These are phyloP conservation scores for Mycena amicta DNA, from an alignment of 768 basidiomycete genomes.

Conservation along the genomic window DNA sequence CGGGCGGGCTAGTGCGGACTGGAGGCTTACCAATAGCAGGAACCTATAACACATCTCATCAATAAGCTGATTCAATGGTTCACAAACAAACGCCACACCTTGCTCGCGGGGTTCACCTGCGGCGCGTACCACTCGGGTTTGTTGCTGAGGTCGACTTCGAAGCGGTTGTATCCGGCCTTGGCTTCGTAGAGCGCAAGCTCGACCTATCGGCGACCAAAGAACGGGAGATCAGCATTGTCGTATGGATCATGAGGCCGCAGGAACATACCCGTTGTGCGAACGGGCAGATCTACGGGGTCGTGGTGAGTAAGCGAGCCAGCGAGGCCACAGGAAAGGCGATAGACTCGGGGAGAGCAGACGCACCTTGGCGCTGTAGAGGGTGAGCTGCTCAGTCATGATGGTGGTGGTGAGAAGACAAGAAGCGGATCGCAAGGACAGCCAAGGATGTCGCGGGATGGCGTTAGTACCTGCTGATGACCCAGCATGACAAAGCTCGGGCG, in stretches of 20 bases:
- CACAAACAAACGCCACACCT: too few species aligned
- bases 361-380: conserved; percentile 53
- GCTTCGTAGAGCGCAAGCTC: conserved; percentile 67
- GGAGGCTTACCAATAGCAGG: conserved; percentile 6
- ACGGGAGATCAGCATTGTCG: too few species aligned
- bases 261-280: conserved; percentile 60
- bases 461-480: too few species aligned
- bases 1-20: too few species aligned
- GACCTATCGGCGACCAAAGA: too few species aligned
- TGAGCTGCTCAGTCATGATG: conserved; percentile 34
- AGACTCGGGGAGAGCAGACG: background rate
- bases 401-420: conserved; percentile 1
- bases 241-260: too few species aligned
- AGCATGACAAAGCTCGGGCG: too few species aligned
- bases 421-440: background rate
- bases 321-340: conserved; percentile 6
- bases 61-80: too few species aligned
- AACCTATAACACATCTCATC: too few species aligned
- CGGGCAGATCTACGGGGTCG: conserved; percentile 51
- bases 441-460: too few species aligned
- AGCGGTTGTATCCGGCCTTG: conserved; percentile 48
- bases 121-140: conserved; percentile 73
- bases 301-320: too few species aligned
- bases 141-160: conserved; percentile 61
- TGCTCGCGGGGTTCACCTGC: conserved; percentile 66